A percentile compares a stretch with the other conserved stretches of the same genome.
Conservation (phyloP, 345 rosid species). For the Arabis alpina region DNA sequence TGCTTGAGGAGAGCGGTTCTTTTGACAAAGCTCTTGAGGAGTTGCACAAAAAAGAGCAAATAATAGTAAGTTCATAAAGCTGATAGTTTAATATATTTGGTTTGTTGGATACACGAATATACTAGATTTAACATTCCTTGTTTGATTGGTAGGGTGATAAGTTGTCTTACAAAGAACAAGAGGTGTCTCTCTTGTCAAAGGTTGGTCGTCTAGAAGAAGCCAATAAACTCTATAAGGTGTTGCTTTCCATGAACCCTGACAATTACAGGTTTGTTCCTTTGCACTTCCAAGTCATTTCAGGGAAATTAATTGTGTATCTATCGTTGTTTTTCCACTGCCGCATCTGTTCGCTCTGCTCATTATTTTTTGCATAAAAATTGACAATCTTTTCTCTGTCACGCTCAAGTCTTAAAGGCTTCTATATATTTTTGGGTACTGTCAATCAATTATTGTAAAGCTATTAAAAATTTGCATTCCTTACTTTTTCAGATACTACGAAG, state of each 20-base stretch:
- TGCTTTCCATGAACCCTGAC: constrained; percentile 94
- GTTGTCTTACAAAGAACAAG: constrained; percentile 83
- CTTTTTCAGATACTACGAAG: constrained; percentile 80
- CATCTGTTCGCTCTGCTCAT: constrained; percentile 15
- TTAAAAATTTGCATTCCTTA: constrained; percentile 11
- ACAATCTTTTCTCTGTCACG: neutral
- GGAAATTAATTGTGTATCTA: constrained; percentile 7
- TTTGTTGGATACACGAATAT: neutral
- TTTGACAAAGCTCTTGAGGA: constrained; percentile 80
- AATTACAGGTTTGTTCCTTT: constrained; percentile 76
- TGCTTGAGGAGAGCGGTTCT: constrained; percentile 82
- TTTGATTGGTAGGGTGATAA: constrained; percentile 73
- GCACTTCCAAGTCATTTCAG: constrained; percentile 17
- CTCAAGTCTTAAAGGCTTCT: constrained; percentile 16
- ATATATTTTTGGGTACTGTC: constrained; percentile 21
- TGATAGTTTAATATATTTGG: constrained; percentile 18
- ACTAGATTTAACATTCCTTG: constrained; percentile 30
- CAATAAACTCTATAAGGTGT: constrained; percentile 63
- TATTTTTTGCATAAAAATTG: too few species aligned
- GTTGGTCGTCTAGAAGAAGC: constrained; percentile 79
- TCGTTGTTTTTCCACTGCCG: constrained; percentile 18
- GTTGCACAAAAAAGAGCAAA: constrained; percentile 69
- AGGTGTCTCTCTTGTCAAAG: constrained; percentile 80
- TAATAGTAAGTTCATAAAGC: constrained; percentile 66
- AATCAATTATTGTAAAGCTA: constrained; percentile 18